Conservation (phyloP, 23 red algal species). For the Chondrus crispus region DNA sequence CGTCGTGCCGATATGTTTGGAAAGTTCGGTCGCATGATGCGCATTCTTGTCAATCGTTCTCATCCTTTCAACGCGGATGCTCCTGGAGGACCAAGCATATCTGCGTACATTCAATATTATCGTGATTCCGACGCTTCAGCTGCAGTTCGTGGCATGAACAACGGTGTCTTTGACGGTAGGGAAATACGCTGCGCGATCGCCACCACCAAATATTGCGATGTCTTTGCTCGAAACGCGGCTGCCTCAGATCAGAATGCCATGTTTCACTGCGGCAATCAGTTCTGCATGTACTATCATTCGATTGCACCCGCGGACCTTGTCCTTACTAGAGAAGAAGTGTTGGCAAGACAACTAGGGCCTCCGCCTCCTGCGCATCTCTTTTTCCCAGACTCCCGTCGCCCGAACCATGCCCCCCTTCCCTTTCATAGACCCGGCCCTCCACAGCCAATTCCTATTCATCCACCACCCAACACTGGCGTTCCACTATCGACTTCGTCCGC, state of each 20-base stretch:
- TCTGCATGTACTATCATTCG: constrained; percentile 92
- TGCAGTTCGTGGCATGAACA: constrained; percentile 74
- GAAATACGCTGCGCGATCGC: constrained; percentile 81
- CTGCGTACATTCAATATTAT: constrained; percentile 87
- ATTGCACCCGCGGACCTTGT: constrained; percentile 39
- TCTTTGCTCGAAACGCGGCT: constrained; percentile 61
- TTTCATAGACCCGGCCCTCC: neutral
- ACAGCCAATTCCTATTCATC: neutral
- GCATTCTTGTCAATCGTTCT: constrained; percentile 83
- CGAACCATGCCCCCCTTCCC: neutral
- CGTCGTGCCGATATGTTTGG: constrained; percentile 90
- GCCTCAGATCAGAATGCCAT: constrained; percentile 23
- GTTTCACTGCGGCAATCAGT: constrained; percentile 74
- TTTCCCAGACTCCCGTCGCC: constrained; percentile 12
- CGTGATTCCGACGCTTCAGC: constrained; percentile 69
- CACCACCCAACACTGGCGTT: neutral
- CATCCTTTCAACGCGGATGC: constrained; percentile 68
- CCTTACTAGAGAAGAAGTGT: constrained; percentile 64
- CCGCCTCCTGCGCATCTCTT: constrained; percentile 92
- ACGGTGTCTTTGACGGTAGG: constrained; percentile 77
- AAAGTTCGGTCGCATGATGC: constrained; percentile 73
- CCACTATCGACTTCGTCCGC: neutral
- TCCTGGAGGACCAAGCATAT: constrained; percentile 73
- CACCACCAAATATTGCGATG: constrained; percentile 93
- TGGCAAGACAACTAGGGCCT: constrained; percentile 72